A percentile compares a stretch with the other conserved stretches of the same genome.
Conservation (phyloP, 2,329 filamentous ascomycete species). For the Anthostomella pinea region DNA sequence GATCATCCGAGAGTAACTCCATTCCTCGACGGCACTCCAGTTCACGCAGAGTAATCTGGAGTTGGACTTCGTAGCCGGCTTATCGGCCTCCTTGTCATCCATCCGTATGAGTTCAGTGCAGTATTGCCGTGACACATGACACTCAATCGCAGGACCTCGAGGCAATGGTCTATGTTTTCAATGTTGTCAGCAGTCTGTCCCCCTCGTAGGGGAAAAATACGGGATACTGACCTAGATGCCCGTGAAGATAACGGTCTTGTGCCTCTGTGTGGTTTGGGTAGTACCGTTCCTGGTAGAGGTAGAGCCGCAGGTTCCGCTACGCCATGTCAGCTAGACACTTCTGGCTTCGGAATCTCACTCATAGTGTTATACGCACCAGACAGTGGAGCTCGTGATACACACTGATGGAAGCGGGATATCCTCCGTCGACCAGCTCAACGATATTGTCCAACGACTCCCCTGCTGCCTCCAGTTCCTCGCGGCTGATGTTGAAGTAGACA, state of each 20-base stretch:
- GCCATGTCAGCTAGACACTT: not conserved
- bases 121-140: slow-evolving; percentile 15
- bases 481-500: slow-evolving; percentile 11
- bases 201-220: not conserved
- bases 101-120: slow-evolving; percentile 9
- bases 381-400: slow-evolving; percentile 18
- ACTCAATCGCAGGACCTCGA: slow-evolving; percentile 10
- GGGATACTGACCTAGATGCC: slow-evolving; percentile 8
- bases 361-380: slow-evolving; percentile 5
- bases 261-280: slow-evolving; percentile 12
- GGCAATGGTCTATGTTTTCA: slow-evolving; percentile 16
- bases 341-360: no score
- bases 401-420: slow-evolving; percentile 9
- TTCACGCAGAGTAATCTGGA: slow-evolving; percentile 9
- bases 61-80: slow-evolving; percentile 8
- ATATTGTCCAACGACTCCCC: slow-evolving; percentile 8
- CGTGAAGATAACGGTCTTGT: slow-evolving; percentile 8
- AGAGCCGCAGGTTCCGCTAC: slow-evolving; percentile 13
- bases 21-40: slow-evolving; percentile 14
- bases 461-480: slow-evolving; percentile 7
- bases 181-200: not conserved
- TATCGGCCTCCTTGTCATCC: slow-evolving; percentile 5
- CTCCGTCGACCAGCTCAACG: slow-evolving; percentile 9
- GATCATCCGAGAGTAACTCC: slow-evolving; percentile 8
- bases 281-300: slow-evolving; percentile 11